Evolutionary conservation across 176 grass and related monocot genomes (phyloP).

Genomic region (Miscanthus lutarioriparius): DNA sequence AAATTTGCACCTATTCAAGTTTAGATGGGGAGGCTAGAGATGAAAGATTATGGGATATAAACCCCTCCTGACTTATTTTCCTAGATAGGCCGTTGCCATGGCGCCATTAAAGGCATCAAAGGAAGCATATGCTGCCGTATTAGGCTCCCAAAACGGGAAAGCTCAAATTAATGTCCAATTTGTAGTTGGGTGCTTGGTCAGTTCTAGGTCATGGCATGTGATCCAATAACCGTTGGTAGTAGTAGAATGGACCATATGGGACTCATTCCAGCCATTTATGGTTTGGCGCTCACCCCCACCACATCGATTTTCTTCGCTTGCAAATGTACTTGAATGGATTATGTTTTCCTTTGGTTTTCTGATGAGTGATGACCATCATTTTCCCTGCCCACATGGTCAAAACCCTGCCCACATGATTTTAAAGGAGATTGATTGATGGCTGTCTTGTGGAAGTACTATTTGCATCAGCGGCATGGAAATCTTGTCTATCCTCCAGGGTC

Average conservation of each 20-base stretch:
- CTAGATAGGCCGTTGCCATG: no score
- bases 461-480: slow-evolving; percentile 6
- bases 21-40: no score
- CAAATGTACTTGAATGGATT: slow-evolving; percentile 30
- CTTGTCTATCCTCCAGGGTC: slow-evolving; percentile 11
- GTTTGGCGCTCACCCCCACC: slow-evolving; percentile 23
- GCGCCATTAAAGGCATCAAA: neutral
- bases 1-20: no score
- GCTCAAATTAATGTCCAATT: slow-evolving; percentile 13
- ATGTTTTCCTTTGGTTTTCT: slow-evolving; percentile 12
- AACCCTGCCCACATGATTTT: slow-evolving; percentile 3
- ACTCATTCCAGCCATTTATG: slow-evolving; percentile 34
- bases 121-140: neutral
- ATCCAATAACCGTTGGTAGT: slow-evolving; percentile 25
- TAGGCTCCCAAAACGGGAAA: slow-evolving; percentile 25
- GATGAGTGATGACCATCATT: neutral
- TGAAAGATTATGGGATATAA: no score
- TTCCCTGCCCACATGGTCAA: slow-evolving; percentile 23
- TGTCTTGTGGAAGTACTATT: slow-evolving; percentile 34
- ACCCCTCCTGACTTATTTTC: no score
- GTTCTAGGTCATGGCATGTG: slow-evolving; percentile 32
- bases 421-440: slow-evolving; percentile 2
- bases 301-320: neutral
- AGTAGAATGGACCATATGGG: slow-evolving; percentile 19
- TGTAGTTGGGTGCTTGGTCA: slow-evolving; percentile 14